Evolutionary conservation across 495 filamentous ascomycete genomes (phyloP).

Genomic region (Penicillium longicatenatum): DNA sequence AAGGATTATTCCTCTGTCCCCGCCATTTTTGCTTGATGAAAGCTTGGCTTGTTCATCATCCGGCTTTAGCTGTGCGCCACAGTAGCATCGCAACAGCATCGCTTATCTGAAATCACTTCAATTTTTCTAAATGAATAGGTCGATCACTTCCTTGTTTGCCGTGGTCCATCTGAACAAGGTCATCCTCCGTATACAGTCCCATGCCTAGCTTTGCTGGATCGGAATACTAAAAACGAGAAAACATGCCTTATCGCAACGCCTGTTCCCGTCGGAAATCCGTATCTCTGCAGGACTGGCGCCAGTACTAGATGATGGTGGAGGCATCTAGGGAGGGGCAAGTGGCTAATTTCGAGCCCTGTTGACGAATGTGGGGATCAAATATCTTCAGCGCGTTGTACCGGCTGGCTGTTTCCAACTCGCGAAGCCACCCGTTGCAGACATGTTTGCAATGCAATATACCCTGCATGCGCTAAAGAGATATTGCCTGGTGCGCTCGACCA

Average conservation of each 20-base stretch:
- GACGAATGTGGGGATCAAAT: constrained; percentile 13
- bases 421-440: constrained; percentile 1
- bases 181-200: constrained; percentile 5
- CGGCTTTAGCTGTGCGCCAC: constrained; percentile 17
- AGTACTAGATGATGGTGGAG: neutral
- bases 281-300: neutral
- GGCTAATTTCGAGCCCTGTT: constrained; percentile 5
- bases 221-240: neutral
- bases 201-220: constrained; percentile 1
- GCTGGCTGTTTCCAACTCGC: neutral
- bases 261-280: constrained; percentile 16
- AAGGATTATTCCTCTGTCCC: neutral
- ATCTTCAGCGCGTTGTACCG: neutral
- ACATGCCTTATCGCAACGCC: constrained; percentile 6
- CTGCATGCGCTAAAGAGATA: neutral
- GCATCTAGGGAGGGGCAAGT: constrained; percentile 3
- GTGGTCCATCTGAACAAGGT: constrained; percentile 8
- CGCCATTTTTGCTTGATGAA: constrained; percentile 20
- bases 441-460: neutral
- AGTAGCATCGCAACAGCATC: constrained; percentile 20
- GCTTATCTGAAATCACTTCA: constrained; percentile 15
- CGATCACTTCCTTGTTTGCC: constrained; percentile 18
- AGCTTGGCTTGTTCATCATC: constrained; percentile 14
- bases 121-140: neutral
- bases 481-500: neutral